Evolutionary conservation across 2,329 filamentous ascomycete genomes (phyloP).

Genomic region (Whalleya microplaca): DNA sequence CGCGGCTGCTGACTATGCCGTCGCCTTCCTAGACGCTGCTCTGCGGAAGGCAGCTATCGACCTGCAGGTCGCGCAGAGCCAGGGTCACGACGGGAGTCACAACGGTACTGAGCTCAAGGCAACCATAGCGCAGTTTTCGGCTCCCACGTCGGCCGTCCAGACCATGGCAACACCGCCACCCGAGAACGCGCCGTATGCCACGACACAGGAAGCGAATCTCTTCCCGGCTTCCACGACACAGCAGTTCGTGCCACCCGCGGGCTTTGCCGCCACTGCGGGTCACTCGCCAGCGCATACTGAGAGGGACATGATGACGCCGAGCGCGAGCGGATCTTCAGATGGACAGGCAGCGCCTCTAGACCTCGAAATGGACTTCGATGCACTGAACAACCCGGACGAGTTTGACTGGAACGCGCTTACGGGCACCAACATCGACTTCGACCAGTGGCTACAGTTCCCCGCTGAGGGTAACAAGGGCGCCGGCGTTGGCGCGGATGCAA

Average conservation of each 20-base stretch:
- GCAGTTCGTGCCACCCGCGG: conserved; percentile 18
- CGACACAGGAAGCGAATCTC: conserved; percentile 41
- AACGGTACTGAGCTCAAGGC: conserved; percentile 23
- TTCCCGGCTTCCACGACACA: conserved; percentile 15
- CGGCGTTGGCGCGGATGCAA: background rate
- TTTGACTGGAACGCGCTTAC: conserved; percentile 59
- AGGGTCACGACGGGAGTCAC: conserved; percentile 28
- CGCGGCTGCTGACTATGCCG: conserved; percentile 93
- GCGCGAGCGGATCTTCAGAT: conserved; percentile 27
- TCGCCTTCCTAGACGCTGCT: conserved; percentile 89
- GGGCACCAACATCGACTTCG: conserved; percentile 59
- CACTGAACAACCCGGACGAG: conserved; percentile 47
- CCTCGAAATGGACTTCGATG: conserved; percentile 50
- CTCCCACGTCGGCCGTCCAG: conserved; percentile 23
- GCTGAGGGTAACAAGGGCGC: conserved; percentile 49
- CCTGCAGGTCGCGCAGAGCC: conserved; percentile 47
- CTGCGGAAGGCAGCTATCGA: conserved; percentile 85
- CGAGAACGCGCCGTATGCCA: conserved; percentile 50
- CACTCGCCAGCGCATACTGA: conserved; percentile 33
- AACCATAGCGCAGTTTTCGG: conserved; percentile 27
- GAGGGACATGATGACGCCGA: conserved; percentile 33
- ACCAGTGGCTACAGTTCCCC: conserved; percentile 63
- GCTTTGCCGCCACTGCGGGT: conserved; percentile 18
- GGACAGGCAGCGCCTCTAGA: conserved; percentile 46
- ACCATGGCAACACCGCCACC: conserved; percentile 55